phyloP scores from a whole-genome alignment of 164 flowering plant genomes.

The Protea cynaroides region DNA sequence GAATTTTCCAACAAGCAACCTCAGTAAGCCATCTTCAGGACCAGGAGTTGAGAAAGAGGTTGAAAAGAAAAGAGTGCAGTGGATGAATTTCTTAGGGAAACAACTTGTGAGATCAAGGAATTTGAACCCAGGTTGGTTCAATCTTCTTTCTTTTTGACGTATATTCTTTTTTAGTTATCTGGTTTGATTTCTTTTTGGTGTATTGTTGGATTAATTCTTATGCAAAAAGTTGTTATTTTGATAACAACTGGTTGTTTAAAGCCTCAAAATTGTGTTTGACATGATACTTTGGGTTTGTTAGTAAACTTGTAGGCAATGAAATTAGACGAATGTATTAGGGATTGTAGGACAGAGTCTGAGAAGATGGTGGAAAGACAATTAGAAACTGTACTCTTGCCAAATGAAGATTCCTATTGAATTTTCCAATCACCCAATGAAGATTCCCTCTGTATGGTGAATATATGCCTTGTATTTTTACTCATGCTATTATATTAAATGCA shows the following conservation, averaged over 20 bases:
- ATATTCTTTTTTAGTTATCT: background rate
- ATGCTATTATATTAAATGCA: too few species aligned
- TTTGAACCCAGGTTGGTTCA: conserved; percentile 61
- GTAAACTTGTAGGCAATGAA: background rate
- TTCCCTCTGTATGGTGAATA: too few species aligned
- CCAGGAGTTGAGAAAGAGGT: conserved; percentile 11
- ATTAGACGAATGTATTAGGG: background rate
- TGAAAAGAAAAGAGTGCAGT: conserved; percentile 54
- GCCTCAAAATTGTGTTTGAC: too few species aligned
- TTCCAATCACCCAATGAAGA: too few species aligned
- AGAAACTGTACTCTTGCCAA: background rate
- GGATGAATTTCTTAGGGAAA: conserved; percentile 67
- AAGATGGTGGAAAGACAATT: background rate
- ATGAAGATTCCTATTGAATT: background rate
- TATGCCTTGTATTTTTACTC: too few species aligned
- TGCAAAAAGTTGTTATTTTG: background rate
- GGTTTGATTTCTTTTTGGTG: conserved; percentile 1
- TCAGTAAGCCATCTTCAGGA: conserved; percentile 33
- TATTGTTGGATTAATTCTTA: background rate
- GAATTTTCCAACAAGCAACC: conserved; percentile 43
- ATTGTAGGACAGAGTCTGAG: background rate
- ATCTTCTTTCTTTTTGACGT: conserved; percentile 5
- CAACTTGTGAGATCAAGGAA: conserved; percentile 68
- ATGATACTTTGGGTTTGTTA: background rate
- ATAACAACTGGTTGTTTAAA: background rate